Conservation (phyloP, 2,329 filamentous ascomycete species). For the Xylariaceae sp. region DNA sequence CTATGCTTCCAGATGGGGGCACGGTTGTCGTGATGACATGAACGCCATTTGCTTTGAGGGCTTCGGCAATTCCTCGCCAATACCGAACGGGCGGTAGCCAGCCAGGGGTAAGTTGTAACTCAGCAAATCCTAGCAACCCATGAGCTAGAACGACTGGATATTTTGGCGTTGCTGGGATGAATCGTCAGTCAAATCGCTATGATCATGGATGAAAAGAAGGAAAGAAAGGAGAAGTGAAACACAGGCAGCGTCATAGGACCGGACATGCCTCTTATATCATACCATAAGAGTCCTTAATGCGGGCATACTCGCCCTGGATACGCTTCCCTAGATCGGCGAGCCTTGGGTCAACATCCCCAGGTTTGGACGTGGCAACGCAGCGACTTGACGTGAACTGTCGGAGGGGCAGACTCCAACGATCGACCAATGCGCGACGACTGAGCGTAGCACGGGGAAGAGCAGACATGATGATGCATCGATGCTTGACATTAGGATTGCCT, state of each 20-base stretch:
- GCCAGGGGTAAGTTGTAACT: slow-evolving; percentile 45
- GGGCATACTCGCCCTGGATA: slow-evolving; percentile 45
- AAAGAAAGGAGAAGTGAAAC: neutral
- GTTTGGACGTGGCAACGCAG: slow-evolving; percentile 3
- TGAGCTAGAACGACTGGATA: slow-evolving; percentile 61
- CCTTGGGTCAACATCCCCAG: slow-evolving; percentile 34
- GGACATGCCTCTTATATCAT: slow-evolving; percentile 9
- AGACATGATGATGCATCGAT: slow-evolving; percentile 7
- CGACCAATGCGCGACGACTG: neutral
- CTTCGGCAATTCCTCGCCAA: slow-evolving; percentile 60
- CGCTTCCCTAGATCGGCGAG: slow-evolving; percentile 37
- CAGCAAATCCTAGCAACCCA: slow-evolving; percentile 59
- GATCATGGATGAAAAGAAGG: neutral
- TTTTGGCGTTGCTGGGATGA: slow-evolving; percentile 46
- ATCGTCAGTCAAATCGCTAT: neutral
- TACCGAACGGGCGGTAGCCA: slow-evolving; percentile 54
- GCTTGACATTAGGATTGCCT: neutral
- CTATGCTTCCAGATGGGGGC: slow-evolving; percentile 56
- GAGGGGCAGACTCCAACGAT: neutral
- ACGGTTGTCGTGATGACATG: slow-evolving; percentile 57
- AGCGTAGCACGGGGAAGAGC: slow-evolving; percentile 1
- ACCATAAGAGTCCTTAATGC: slow-evolving; percentile 43
- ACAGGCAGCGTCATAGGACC: neutral
- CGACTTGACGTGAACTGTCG: slow-evolving; percentile 4
- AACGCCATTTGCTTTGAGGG: slow-evolving; percentile 47